Evolutionary conservation across 495 filamentous ascomycete species (phyloP).

Genomic region (Corynascus novoguineensis): DNA sequence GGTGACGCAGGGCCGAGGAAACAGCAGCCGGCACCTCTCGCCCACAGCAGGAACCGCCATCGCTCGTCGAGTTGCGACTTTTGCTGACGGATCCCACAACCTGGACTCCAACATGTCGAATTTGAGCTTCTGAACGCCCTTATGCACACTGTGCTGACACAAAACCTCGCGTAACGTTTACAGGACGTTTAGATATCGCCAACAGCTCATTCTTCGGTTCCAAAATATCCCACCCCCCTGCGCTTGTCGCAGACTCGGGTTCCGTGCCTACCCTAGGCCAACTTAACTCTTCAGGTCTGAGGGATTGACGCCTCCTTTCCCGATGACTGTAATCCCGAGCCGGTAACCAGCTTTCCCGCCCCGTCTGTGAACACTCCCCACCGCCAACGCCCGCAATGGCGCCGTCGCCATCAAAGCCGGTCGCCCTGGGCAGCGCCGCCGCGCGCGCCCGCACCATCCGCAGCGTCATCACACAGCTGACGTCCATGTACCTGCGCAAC

Average conservation of each 20-base stretch:
- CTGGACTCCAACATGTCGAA: too few species aligned
- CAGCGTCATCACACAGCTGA: slow-evolving; percentile 65
- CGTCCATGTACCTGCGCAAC: slow-evolving; percentile 71
- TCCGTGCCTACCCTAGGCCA: too few species aligned
- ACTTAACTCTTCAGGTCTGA: too few species aligned
- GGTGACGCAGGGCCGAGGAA: slow-evolving; percentile 34
- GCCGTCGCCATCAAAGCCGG: slow-evolving; percentile 78
- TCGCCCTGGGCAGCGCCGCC: slow-evolving; percentile 31
- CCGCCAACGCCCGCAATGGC: slow-evolving; percentile 40
- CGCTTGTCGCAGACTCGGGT: not conserved
- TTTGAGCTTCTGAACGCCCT: too few species aligned
- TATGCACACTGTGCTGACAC: too few species aligned
- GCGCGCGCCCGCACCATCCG: slow-evolving; percentile 67
- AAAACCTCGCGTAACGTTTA: not conserved
- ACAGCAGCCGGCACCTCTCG: not conserved
- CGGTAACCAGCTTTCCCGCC: not conserved
- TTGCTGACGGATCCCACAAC: not conserved
- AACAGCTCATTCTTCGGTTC: not conserved
- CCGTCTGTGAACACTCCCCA: not conserved
- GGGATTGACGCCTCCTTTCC: not conserved
- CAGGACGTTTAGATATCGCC: not conserved
- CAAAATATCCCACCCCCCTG: not conserved
- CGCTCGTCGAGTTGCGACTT: not conserved
- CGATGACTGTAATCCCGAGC: slow-evolving; percentile 17
- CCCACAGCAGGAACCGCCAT: not conserved